phyloP scores from a whole-genome alignment of 192 early-diverging fungal genomes.

The Allomyces arbusculus region DNA sequence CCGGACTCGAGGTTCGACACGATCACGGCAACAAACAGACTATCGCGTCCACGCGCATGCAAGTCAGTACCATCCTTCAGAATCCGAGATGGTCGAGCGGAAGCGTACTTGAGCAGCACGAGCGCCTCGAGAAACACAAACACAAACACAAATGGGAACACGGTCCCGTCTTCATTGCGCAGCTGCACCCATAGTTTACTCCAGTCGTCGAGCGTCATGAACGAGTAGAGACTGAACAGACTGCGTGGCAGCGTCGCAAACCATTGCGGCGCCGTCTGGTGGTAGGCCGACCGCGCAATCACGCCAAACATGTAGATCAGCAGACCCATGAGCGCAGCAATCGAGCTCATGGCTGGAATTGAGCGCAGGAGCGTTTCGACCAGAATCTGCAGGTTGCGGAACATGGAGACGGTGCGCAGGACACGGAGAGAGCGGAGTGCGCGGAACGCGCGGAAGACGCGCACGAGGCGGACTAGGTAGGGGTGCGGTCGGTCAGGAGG shows the following conservation, averaged over 20 bases:
- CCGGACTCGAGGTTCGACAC: background rate
- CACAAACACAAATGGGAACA: background rate
- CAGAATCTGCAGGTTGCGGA: constrained; percentile 1
- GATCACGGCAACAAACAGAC: background rate
- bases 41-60: background rate
- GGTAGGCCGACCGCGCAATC: background rate
- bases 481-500: no score
- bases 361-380: constrained; percentile 2
- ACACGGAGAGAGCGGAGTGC: constrained; percentile 4
- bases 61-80: background rate
- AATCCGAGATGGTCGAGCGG: no score
- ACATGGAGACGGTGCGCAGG: constrained; percentile 1
- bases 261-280: no score
- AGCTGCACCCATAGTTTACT: background rate
- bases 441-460: constrained; percentile 3
- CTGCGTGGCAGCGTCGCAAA: background rate
- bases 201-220: background rate
- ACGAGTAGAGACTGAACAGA: background rate
- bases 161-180: no score
- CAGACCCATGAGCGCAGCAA: background rate
- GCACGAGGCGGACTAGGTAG: background rate
- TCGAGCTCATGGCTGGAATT: background rate
- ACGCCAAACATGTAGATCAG: constrained; percentile 1
- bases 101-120: background rate
- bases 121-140: background rate